Evolutionary conservation across 2,329 filamentous ascomycete genomes (phyloP), one percentile per base, ranked within the genome.

Genomic region (Cladophialophora carrionii): DNA sequence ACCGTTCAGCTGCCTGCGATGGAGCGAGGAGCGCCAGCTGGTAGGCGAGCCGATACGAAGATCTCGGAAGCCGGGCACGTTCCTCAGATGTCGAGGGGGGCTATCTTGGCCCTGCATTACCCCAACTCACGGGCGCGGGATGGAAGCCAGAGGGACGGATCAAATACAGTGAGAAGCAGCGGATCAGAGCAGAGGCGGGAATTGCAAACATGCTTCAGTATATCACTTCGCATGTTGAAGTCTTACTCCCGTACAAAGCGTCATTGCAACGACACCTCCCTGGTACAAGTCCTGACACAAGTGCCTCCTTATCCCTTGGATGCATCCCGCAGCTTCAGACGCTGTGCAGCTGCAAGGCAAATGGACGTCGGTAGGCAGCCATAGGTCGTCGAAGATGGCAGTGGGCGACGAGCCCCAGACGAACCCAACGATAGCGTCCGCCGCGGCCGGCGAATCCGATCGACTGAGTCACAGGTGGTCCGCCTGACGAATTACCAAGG

Each of bases 21-120:
- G 29, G 26, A 54, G 52, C 14, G 52, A 54, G 52, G 24, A 31
- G 29, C 52, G 52, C 52, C 52, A 54, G 29, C 52, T 34, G 52
- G 24, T 34, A 7, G 52, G n/a, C 29, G 52, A 54, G 3, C 52
- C 52, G 52, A 54, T 54, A 34, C 29, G 52, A 54, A 54, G 52
- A 54, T 54, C 52, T 54, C 52, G 52, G 52, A 54, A 54, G n/a
- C 22, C 52, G n/a, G 52, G 52, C 29, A 54, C 52, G 8, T 54
- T 54, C 52, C 52, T 54, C 29, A 54, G 26, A 22, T 54, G 52
- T 34, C 52, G 52, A 54, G 52, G 52, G 12, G 52, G 29, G 24
- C n/a, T 32, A n/a, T 54, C 52, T 54, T 54, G 52, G 29, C 52
- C 7, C 29, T 32, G 12, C 52, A 54, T 54, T 17, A 29, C 24